Base-by-base conservation (phyloP, 108 stramenopile genomes). In the Licmophora abbreviata region DNA sequence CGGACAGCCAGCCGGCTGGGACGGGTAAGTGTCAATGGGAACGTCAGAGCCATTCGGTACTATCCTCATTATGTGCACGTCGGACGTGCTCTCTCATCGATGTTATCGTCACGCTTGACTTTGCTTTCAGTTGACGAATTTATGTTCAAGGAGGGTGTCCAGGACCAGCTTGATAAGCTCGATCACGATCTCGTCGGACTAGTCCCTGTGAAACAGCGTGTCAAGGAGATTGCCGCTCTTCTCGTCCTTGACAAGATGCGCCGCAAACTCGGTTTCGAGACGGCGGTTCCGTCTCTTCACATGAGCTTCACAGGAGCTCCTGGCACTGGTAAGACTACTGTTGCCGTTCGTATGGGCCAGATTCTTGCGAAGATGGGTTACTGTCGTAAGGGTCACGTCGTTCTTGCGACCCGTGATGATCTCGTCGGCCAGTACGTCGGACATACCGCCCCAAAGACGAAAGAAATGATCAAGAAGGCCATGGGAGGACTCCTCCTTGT, bases 401-500 rank as follows among this genome's bases (percentile, higher is more conserved):
- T 98, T 34, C 83, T 96, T 47, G 95, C 97, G 29, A 98, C 97
- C 18, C 89, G 95, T 75, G 95, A 96, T 60, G 94, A 95, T 71
- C 89, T 98, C 48, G 95, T 96, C 8, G 97, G 97, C 26, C 97
- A 98, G 65, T 98, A 98, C 62, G 95, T 98, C 45, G 97, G 97
- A 41, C 97, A 98, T 85, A 98, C 97, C 27, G 97, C 94, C 14
- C 97, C 95, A 33, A 96, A 96, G 80, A 96, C 95, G 48, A 98
- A 96, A 92, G 97, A 95, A 58, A 94, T 96, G 95, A 95, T 98
- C 81, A 96, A 96, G 79, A 93, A 96, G 79, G 92, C 95, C 38
- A 89, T 95, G 81, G 91, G 91, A 46, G 91, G 91, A 47, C 72
- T 97, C 36, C 83, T 97, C 47, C 85, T 97, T 48, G 93, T 97